phyloP scores from a whole-genome alignment of 371 early-diverging fungal species.

The Mucor racemosus region DNA sequence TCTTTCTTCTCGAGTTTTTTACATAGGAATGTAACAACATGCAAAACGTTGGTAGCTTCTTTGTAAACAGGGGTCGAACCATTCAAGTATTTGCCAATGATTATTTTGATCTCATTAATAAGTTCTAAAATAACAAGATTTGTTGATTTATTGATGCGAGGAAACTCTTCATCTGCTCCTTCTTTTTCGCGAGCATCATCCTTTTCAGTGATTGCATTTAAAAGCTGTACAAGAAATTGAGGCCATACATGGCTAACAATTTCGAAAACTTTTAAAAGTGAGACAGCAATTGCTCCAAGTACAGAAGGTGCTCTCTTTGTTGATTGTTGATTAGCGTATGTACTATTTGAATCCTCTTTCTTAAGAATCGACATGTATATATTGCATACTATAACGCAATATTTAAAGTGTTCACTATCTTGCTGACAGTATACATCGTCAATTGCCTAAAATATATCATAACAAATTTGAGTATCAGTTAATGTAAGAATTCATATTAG shows the following conservation, averaged over 20 bases:
- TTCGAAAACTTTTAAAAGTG: conserved; percentile 24
- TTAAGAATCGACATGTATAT: conserved; percentile 33
- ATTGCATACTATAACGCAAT: conserved; percentile 16
- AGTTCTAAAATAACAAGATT: conserved; percentile 10
- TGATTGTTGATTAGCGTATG: conserved; percentile 37
- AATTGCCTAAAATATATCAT: conserved; percentile 14
- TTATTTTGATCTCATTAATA: conserved; percentile 1
- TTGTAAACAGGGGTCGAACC: conserved; percentile 46
- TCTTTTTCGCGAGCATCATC: not conserved
- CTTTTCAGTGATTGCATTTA: not conserved
- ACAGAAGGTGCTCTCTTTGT: conserved; percentile 25
- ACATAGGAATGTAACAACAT: conserved; percentile 34
- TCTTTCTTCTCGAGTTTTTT: conserved; percentile 26
- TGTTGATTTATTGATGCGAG: not conserved
- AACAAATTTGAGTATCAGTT: not conserved
- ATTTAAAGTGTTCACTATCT: conserved; percentile 16
- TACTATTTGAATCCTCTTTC: conserved; percentile 46
- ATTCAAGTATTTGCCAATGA: conserved; percentile 33
- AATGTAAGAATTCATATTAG: too few relatives aligned
- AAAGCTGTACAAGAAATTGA: conserved; percentile 18
- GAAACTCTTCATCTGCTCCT: not conserved
- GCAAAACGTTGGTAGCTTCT: conserved; percentile 46
- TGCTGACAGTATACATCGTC: conserved; percentile 24
- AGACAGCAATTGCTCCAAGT: conserved; percentile 21
- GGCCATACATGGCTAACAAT: conserved; percentile 39